Base-by-base conservation (phyloP, 768 basidiomycete species). In the Trametes punicea region DNA sequence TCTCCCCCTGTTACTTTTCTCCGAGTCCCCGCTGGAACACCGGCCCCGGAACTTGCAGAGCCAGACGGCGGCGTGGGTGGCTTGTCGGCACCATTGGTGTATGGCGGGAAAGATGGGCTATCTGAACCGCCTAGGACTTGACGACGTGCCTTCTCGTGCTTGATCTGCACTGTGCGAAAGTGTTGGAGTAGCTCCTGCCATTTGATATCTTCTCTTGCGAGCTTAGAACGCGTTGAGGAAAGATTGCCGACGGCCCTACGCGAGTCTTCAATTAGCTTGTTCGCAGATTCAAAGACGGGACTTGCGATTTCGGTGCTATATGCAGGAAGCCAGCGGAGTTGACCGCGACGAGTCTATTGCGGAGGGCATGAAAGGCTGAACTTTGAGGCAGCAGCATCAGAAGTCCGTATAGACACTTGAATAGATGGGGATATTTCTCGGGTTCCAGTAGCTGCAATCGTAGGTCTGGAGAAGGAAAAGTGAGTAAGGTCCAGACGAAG, bases 321-420 rank as follows among this genome's bases (percentile, higher is more conserved):
- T 97, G 92, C 7, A 96, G 71, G 73, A 93, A 98, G 6, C 96
- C 96, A 7, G 94, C 85, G 3, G 96, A 92, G 71, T 94, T 95
- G 45, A 98, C 94, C 1, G 95, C 93, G 61, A 90, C 95, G 40
- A 99, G 76, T 21, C 97, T 85, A 72, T 97, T 98, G 34, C 95
- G 82, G 21, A 99, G 78, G 0, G 96, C 96, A 8, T 93, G 84
- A 65, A 99, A 99, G 2, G 97, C 97, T 21, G 89, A 88, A 67
- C 94, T 97, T 75, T 99, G 97, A 0, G 97, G 97, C 8, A 99
- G 75, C 51, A 98, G 76, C 97, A 99, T 99, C 56, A 99, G 76
- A 7, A 99, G 77, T 2, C 97, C 97, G 67, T 99, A 99, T 3
- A 99, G 78, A 65, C 95, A 98, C 68, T 99, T 99, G 81, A 94